A percentile compares a stretch with the other conserved stretches of the same genome.
Evolutionary conservation across 1,139 yeast genomes (phyloP).

Genomic region (Lodderomyces jiufengensis): DNA sequence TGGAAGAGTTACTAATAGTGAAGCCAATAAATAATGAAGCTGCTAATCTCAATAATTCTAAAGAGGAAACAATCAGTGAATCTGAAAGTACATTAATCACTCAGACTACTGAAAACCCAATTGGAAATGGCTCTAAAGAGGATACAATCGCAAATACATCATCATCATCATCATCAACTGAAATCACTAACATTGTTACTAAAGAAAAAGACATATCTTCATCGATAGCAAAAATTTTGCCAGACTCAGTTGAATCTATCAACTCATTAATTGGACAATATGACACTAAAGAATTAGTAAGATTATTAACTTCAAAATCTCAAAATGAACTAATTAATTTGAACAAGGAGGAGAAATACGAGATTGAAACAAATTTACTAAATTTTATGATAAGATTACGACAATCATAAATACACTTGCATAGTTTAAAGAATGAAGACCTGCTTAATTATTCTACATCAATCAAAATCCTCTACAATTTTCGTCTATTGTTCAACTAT

Average conservation of each 20-base stretch:
- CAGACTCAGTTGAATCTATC: background rate
- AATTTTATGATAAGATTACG: conserved; percentile 23
- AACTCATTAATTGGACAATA: background rate
- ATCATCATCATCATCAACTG: background rate
- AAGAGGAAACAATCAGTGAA: background rate
- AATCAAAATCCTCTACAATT: too few species aligned
- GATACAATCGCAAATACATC: background rate
- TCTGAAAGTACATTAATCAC: background rate
- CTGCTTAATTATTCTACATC: too few species aligned
- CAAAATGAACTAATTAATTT: conserved; percentile 19
- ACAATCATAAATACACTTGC: too few species aligned
- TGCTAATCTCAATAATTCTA: too few species aligned
- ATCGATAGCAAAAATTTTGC: background rate
- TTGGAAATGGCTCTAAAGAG: background rate
- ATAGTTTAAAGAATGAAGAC: too few species aligned
- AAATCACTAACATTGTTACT: too few species aligned
- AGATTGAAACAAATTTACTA: conserved; percentile 32
- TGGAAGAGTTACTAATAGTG: too few species aligned
- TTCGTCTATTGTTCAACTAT: too few species aligned
- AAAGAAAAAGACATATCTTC: background rate
- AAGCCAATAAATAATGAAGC: too few species aligned
- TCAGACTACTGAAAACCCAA: too few species aligned
- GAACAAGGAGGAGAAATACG: conserved; percentile 18
- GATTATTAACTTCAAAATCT: conserved; percentile 8
- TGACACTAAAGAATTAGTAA: conserved; percentile 4